phyloP scores from a whole-genome alignment of 2,329 filamentous ascomycete species.

The Cercospora brassicicola region DNA sequence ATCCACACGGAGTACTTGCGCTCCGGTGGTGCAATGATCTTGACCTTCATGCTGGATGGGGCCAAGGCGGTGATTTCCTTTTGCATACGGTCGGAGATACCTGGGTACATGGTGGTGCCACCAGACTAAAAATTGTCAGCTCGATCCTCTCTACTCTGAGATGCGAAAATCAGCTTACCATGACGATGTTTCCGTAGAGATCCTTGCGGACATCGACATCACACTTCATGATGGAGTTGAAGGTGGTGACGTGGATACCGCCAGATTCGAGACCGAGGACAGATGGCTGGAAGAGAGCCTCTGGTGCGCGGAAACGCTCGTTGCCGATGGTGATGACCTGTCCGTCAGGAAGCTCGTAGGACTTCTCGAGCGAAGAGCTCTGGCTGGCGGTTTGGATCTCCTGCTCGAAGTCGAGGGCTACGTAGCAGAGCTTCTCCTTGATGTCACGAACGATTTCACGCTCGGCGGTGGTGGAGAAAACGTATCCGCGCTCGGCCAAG shows the following conservation, averaged over 20 bases:
- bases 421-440: slow-evolving; percentile 99
- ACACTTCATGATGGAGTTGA: slow-evolving; percentile 99
- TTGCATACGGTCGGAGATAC: slow-evolving; percentile 99
- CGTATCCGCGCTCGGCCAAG: slow-evolving; percentile 97
- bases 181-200: slow-evolving; percentile 99
- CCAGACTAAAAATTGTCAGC: slow-evolving; percentile 70
- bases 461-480: slow-evolving; percentile 99
- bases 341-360: slow-evolving; percentile 98
- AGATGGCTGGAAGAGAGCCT: slow-evolving; percentile 98
- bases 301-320: slow-evolving; percentile 99
- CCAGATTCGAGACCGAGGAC: slow-evolving; percentile 97
- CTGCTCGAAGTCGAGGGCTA: slow-evolving; percentile 99
- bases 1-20: slow-evolving; percentile 99
- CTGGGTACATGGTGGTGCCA: slow-evolving; percentile 99
- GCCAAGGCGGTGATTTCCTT: slow-evolving; percentile 99
- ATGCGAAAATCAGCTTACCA: slow-evolving; percentile 66
- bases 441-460: slow-evolving; percentile 99
- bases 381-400: slow-evolving; percentile 99
- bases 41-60: slow-evolving; percentile 99
- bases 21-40: slow-evolving; percentile 99
- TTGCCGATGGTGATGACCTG: slow-evolving; percentile 99
- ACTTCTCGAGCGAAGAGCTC: slow-evolving; percentile 99
- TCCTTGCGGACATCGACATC: slow-evolving; percentile 99
- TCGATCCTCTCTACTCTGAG: not conserved
- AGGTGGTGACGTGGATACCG: slow-evolving; percentile 99